phyloP scores from a whole-genome alignment of 495 filamentous ascomycete species.

The Tuber melanosporum region DNA sequence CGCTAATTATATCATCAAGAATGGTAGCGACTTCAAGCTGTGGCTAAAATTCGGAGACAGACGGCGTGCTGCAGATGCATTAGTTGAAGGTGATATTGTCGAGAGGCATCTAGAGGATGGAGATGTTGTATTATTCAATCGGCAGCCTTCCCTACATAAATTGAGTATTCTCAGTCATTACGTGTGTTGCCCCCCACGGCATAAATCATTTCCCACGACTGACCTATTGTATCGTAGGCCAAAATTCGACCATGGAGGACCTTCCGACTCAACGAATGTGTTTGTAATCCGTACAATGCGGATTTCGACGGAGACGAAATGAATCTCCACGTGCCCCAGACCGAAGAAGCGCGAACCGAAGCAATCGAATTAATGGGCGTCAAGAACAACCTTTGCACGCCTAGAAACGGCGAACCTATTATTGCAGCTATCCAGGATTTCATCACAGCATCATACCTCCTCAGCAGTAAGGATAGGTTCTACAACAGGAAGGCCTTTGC shows the following conservation, averaged over 20 bases:
- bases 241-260: slow-evolving; percentile 94
- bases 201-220: slow-evolving; percentile 1
- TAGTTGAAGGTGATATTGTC: slow-evolving; percentile 79
- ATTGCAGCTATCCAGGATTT: slow-evolving; percentile 98
- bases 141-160: slow-evolving; percentile 95
- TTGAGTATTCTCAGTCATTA: slow-evolving; percentile 93
- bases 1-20: slow-evolving; percentile 74
- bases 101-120: slow-evolving; percentile 93
- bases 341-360: slow-evolving; percentile 91
- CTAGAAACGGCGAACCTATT: slow-evolving; percentile 96
- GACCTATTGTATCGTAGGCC: slow-evolving; percentile 20
- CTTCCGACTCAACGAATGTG: slow-evolving; percentile 95
- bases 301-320: slow-evolving; percentile 99
- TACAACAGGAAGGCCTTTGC: slow-evolving; percentile 79
- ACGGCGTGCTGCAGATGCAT: slow-evolving; percentile 58
- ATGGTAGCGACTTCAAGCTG: slow-evolving; percentile 59
- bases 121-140: slow-evolving; percentile 96
- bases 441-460: slow-evolving; percentile 85
- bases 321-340: slow-evolving; percentile 97
- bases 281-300: slow-evolving; percentile 96
- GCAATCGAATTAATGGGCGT: slow-evolving; percentile 97
- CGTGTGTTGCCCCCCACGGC: slow-evolving; percentile 44
- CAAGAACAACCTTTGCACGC: slow-evolving; percentile 89
- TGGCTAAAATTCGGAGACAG: slow-evolving; percentile 68
- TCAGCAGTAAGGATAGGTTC: slow-evolving; percentile 90